These are phyloP conservation scores for Phialocephala sp. DNA, from an alignment of 2,329 filamentous ascomycete genomes.

Conservation along the genomic window DNA sequence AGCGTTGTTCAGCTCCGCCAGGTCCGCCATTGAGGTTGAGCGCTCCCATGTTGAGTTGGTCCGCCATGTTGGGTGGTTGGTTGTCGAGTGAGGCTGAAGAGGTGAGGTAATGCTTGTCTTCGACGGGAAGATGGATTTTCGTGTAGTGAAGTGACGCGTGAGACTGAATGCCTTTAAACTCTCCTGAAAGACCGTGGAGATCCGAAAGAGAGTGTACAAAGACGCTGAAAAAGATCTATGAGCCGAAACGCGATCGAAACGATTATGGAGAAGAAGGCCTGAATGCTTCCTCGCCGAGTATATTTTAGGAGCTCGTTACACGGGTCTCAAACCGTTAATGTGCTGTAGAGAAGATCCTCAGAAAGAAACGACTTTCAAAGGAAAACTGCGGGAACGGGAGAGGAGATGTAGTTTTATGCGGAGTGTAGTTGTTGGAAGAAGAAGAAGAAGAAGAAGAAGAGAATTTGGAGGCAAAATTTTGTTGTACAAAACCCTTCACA, in stretches of 20 bases:
- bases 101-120: slow-evolving; percentile 15
- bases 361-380: slow-evolving; percentile 52
- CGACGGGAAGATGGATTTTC: slow-evolving; percentile 1
- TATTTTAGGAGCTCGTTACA: slow-evolving; percentile 21
- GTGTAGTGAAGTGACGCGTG: neutral
- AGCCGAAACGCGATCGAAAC: slow-evolving; percentile 42
- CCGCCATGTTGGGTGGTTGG: slow-evolving; percentile 67
- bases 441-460: slow-evolving; percentile 31
- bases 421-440: slow-evolving; percentile 16
- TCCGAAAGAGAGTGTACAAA: slow-evolving; percentile 36
- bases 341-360: slow-evolving; percentile 45
- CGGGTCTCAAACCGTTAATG: neutral
- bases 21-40: slow-evolving; percentile 63
- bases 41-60: slow-evolving; percentile 82
- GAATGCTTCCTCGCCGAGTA: slow-evolving; percentile 26
- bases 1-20: slow-evolving; percentile 60
- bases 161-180: slow-evolving; percentile 23
- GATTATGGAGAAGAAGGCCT: slow-evolving; percentile 36
- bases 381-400: slow-evolving; percentile 42
- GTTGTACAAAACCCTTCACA: slow-evolving; percentile 18
- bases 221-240: slow-evolving; percentile 34
- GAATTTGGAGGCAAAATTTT: slow-evolving; percentile 39
- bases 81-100: slow-evolving; percentile 25
- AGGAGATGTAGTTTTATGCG: slow-evolving; percentile 21
- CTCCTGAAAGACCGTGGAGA: slow-evolving; percentile 37